Conservation (phyloP, 2,329 filamentous ascomycete species). For the Parascedosporium putredinis region DNA sequence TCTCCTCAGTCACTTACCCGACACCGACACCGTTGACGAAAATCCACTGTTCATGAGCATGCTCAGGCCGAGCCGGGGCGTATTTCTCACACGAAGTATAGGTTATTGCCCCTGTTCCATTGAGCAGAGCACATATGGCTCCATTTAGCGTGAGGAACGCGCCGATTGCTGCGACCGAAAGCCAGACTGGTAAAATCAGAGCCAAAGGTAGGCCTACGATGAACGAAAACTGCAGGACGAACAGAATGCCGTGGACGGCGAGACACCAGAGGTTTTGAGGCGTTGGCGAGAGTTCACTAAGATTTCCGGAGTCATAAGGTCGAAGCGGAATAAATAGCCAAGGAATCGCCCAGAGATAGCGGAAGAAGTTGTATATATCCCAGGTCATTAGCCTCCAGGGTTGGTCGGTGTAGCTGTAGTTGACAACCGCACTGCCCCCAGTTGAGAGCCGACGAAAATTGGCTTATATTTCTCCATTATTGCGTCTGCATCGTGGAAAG, state of each 20-base stretch:
- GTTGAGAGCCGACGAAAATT: constrained; percentile 47
- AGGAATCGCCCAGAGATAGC: constrained; percentile 45
- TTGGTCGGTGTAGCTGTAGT: constrained; percentile 50
- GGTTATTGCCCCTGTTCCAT: constrained; percentile 40
- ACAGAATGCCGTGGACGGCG: constrained; percentile 45
- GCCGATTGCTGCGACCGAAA: constrained; percentile 26
- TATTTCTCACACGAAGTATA: constrained; percentile 44
- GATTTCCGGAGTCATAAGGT: constrained; percentile 37
- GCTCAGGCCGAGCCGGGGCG: constrained; percentile 35
- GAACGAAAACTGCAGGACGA: constrained; percentile 49
- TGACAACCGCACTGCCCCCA: constrained; percentile 48
- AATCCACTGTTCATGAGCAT: constrained; percentile 63
- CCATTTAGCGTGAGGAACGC: constrained; percentile 40
- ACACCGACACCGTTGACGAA: constrained; percentile 65
- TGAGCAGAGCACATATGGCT: constrained; percentile 34
- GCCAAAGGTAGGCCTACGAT: constrained; percentile 45
- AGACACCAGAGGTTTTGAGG: constrained; percentile 46
- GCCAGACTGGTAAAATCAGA: constrained; percentile 38
- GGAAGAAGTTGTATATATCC: constrained; percentile 46
- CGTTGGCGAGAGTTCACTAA: constrained; percentile 57
- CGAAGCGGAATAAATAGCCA: constrained; percentile 49
- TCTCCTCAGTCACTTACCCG: constrained; percentile 31
- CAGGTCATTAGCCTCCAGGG: constrained; percentile 39
- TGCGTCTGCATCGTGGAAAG: background rate
- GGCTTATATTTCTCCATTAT: constrained; percentile 24